phyloP scores from a whole-genome alignment of 164 flowering plant species.

The Tinospora cordifolia region DNA sequence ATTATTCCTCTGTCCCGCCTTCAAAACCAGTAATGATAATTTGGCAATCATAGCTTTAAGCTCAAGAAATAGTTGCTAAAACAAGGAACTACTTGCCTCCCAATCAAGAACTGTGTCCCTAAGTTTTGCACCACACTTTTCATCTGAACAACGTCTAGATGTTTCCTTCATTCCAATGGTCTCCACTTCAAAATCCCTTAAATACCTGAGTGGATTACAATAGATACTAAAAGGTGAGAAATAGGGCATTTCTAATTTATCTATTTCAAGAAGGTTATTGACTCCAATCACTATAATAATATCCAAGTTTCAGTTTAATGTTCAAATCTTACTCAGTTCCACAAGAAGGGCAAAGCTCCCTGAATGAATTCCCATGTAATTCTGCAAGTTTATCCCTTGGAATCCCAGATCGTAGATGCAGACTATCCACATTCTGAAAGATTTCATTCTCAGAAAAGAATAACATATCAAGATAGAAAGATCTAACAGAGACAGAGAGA shows the following conservation, averaged over 20 bases:
- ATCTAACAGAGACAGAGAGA: no score
- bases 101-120: conserved; percentile 96
- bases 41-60: neutral
- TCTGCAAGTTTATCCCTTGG: conserved; percentile 92
- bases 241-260: neutral
- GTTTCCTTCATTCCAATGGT: conserved; percentile 97
- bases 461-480: no score
- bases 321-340: conserved; percentile 66
- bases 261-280: neutral
- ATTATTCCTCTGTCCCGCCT: neutral
- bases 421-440: conserved; percentile 87
- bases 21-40: neutral
- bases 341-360: conserved; percentile 86
- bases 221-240: conserved; percentile 5
- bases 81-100: conserved; percentile 59
- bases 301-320: conserved; percentile 1
- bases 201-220: conserved; percentile 44
- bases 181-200: conserved; percentile 95
- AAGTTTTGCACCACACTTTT: conserved; percentile 60
- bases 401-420: conserved; percentile 95
- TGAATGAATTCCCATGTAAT: conserved; percentile 92
- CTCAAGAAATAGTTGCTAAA: neutral
- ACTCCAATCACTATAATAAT: neutral
- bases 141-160: conserved; percentile 61
- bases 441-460: neutral